phyloP scores from a whole-genome alignment of 2,329 filamentous ascomycete species.

The Hymenoscyphus infarciens region DNA sequence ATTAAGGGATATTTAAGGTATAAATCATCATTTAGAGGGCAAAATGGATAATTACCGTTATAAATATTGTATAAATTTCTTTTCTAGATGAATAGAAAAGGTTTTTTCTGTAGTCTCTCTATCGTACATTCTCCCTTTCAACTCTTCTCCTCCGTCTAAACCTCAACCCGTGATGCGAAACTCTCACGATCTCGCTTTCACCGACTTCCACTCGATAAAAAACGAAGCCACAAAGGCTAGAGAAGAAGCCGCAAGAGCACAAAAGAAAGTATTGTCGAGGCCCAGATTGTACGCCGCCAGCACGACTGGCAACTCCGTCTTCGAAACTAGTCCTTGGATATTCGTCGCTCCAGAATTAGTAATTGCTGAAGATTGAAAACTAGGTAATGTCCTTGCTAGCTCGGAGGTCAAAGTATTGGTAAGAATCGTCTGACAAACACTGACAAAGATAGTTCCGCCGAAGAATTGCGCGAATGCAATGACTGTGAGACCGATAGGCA shows the following conservation, averaged over 20 bases:
- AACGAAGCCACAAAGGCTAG: constrained; percentile 43
- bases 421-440: constrained; percentile 64
- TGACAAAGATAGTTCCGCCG: constrained; percentile 62
- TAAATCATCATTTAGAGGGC: too few relatives aligned
- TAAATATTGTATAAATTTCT: too few relatives aligned
- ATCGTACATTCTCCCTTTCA: too few relatives aligned
- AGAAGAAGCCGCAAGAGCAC: constrained; percentile 52
- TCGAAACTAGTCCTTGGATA: constrained; percentile 43
- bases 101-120: too few relatives aligned
- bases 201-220: constrained; percentile 53
- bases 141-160: too few relatives aligned
- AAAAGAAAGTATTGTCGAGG: constrained; percentile 54
- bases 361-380: constrained; percentile 46
- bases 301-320: constrained; percentile 49
- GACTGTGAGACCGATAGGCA: constrained; percentile 50
- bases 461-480: constrained; percentile 61
- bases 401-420: constrained; percentile 57
- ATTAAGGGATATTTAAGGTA: too few relatives aligned
- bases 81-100: too few relatives aligned
- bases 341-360: constrained; percentile 49
- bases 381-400: constrained; percentile 43
- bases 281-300: constrained; percentile 50
- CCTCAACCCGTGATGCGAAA: too few relatives aligned
- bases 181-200: constrained; percentile 38
- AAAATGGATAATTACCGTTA: too few relatives aligned